Evolutionary conservation across 495 filamentous ascomycete genomes (phyloP).

Genomic region (Aspergillus funiculosus): DNA sequence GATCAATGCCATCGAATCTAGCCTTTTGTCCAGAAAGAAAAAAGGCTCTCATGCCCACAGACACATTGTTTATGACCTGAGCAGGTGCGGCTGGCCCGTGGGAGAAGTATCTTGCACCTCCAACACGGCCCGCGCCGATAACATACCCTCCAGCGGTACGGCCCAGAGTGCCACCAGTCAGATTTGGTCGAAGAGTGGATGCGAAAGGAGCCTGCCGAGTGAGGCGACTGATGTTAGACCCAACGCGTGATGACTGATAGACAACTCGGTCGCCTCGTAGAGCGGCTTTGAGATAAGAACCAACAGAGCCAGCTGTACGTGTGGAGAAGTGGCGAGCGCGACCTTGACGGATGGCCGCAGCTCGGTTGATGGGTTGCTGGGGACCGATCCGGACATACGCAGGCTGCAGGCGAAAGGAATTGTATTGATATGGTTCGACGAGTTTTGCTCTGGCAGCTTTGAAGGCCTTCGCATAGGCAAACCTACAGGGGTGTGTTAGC

Average conservation of each 20-base stretch:
- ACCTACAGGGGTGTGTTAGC: conserved; percentile 38
- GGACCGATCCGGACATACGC: conserved; percentile 48
- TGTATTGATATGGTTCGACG: conserved; percentile 44
- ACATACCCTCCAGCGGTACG: conserved; percentile 84
- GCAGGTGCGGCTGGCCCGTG: conserved; percentile 79
- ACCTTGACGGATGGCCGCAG: conserved; percentile 64
- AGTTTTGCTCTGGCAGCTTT: conserved; percentile 59
- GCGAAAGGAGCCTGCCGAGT: conserved; percentile 81
- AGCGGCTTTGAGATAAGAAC: conserved; percentile 47
- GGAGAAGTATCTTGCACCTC: conserved; percentile 80
- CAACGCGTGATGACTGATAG: conserved; percentile 61
- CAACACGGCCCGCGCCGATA: conserved; percentile 60
- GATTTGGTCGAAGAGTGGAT: conserved; percentile 81
- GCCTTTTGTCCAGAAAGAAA: conserved; percentile 80
- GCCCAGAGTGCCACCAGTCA: conserved; percentile 81
- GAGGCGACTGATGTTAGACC: conserved; percentile 57
- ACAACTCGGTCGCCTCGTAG: conserved; percentile 56
- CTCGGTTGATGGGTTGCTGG: conserved; percentile 66
- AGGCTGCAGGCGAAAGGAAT: conserved; percentile 42
- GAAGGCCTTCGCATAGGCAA: conserved; percentile 58
- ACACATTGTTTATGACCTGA: conserved; percentile 92
- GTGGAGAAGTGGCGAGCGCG: conserved; percentile 73
- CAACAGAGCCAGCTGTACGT: conserved; percentile 57
- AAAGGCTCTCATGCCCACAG: conserved; percentile 82
- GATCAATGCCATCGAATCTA: conserved; percentile 68